Base-by-base conservation (phyloP, 2,329 filamentous ascomycete species). In the Blumeriella jaapii region DNA sequence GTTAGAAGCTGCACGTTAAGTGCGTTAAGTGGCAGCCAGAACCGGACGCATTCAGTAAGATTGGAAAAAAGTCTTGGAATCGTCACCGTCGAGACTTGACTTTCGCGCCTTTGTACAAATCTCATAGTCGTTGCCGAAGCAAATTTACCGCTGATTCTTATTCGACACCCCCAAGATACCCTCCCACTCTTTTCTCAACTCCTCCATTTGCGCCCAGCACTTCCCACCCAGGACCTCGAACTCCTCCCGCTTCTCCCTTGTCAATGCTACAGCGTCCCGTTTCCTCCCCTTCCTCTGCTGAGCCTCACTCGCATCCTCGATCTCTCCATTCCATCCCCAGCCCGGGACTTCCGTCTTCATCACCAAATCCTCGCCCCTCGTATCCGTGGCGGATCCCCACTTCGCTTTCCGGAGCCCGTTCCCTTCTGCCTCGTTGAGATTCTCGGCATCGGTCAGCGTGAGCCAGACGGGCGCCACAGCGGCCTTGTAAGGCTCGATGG, bases 331-430 rank as follows among this genome's bases (percentile, higher is more conserved):
- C 59, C 76, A 79, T 0, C 85, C 87, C 86, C 87, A 95, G 6
- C 85, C 83, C 27, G 83, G 76, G 3, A 93, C 78, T 57, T 94
- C 84, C 1, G 86, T 93, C 50, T 74, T 74, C 58, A 78, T 80
- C 4, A 84, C 72, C 24, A 68, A 62, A 40, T 71, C 68, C 13
- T 66, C 60, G 0, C 79, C 76, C 36, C 60, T 57, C 8, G 69
- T 57, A 45, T 78, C 69, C 6, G 69, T 70, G n/a, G 74, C 71
- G 18, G 80, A 82, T 2, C 89, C 89, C 89, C 89, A 96, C 62
- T 96, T 96, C 32, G 59, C 69, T 55, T 65, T 76, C 67, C 68
- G 28, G 64, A 67, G 2, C 4, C 45, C 49, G 28, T 48, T 14
- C 14, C 52, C 56, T 46, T 71, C 63, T 23, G 66, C 55, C 2